These are phyloP conservation scores for Rhodotorula paludigena DNA, from an alignment of 768 basidiomycete species.

Conservation along the genomic window DNA sequence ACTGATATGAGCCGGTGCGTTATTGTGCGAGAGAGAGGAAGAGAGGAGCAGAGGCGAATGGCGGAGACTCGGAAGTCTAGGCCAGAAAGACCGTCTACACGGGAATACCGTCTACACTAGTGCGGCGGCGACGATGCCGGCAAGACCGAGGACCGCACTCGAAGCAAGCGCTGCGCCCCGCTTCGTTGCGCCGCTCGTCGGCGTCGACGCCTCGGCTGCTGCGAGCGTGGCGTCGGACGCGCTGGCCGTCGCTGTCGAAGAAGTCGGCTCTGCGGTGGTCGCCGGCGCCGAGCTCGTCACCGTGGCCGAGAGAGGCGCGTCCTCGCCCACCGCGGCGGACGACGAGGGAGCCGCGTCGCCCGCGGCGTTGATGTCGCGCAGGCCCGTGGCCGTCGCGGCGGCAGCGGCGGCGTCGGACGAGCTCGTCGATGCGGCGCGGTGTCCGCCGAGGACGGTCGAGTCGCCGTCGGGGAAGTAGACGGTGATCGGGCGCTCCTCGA, in stretches of 20 bases:
- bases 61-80: too few relatives aligned
- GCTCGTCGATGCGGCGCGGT: too few relatives aligned
- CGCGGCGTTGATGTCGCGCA: not conserved
- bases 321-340: not conserved
- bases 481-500: not conserved
- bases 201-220: not conserved
- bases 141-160: not conserved
- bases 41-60: too few relatives aligned
- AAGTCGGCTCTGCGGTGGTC: not conserved
- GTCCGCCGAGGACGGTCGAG: constrained; percentile 1
- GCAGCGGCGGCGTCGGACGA: not conserved
- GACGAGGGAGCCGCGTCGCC: too few relatives aligned
- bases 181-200: not conserved
- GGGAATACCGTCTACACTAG: too few relatives aligned
- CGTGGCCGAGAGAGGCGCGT: not conserved
- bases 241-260: not conserved
- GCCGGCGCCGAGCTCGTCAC: not conserved
- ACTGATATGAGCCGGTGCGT: too few relatives aligned
- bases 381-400: not conserved
- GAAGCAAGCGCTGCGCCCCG: not conserved
- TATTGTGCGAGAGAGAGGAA: too few relatives aligned
- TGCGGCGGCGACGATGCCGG: not conserved
- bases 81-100: too few relatives aligned
- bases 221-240: not conserved
- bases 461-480: constrained; percentile 8